These are phyloP conservation scores for Mycena epipterygia DNA, from an alignment of 768 basidiomycete species.

Conservation along the genomic window DNA sequence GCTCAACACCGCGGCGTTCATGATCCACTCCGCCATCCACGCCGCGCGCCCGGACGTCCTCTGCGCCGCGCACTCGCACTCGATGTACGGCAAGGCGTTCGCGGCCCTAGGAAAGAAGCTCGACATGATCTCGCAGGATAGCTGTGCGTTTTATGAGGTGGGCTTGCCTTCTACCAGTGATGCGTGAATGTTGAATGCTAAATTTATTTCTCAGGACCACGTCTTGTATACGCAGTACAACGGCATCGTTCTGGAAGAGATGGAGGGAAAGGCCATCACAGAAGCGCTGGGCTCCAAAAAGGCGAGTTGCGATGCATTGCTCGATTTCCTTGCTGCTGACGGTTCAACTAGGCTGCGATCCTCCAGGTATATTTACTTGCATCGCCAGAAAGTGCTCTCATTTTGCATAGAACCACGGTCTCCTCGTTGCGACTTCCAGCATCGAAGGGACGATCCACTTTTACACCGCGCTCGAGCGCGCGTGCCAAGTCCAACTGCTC, in stretches of 20 bases:
- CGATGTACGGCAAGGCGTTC: conserved; percentile 64
- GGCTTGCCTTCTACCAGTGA: conserved; percentile 3
- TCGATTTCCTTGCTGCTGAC: no score
- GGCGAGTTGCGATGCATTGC: no score
- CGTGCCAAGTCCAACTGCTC: conserved; percentile 62
- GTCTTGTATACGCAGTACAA: conserved; percentile 60
- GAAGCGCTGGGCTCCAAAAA: conserved; percentile 55
- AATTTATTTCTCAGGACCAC: no score
- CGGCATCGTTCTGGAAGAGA: conserved; percentile 61
- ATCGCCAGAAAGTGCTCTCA: no score
- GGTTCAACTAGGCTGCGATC: no score
- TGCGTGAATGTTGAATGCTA: neutral
- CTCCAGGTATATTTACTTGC: no score
- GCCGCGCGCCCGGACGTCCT: conserved; percentile 62
- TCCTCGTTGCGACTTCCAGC: conserved; percentile 55
- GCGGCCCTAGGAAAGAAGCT: conserved; percentile 58
- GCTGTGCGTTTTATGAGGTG: conserved; percentile 56
- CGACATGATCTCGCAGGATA: conserved; percentile 60
- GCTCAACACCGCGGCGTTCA: conserved; percentile 49
- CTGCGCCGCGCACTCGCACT: conserved; percentile 63
- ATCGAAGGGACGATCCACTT: conserved; percentile 60
- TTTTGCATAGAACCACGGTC: conserved; percentile 62
- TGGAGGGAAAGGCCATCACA: conserved; percentile 62
- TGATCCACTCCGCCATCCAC: conserved; percentile 61
- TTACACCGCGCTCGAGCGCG: conserved; percentile 58